A percentile compares a stretch with the other conserved stretches of the same genome.
phyloP scores from a whole-genome alignment of 2,329 filamentous ascomycete genomes.

The Sphaerulina populicola region DNA sequence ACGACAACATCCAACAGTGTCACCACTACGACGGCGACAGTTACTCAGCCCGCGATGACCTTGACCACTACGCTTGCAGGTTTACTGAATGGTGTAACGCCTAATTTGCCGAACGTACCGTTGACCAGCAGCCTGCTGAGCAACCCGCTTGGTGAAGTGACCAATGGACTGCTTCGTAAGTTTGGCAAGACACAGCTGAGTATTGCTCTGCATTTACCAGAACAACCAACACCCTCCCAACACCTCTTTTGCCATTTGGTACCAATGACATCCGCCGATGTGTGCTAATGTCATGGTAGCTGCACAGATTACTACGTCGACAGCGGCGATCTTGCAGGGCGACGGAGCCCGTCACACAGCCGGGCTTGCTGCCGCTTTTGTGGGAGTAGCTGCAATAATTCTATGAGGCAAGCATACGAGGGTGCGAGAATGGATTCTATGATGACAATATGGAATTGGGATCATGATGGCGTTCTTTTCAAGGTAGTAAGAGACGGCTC shows the following conservation, averaged over 20 bases:
- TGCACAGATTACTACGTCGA: not conserved
- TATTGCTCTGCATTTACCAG: not conserved
- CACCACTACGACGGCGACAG: slow-evolving; percentile 3
- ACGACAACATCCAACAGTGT: not conserved
- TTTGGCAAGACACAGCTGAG: not conserved
- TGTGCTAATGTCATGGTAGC: not conserved
- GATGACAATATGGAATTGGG: not conserved
- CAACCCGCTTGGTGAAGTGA: not conserved
- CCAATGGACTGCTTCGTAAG: slow-evolving; percentile 2
- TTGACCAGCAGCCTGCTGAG: not conserved
- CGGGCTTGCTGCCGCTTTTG: not conserved
- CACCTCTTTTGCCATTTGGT: not conserved
- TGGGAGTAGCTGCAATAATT: not conserved
- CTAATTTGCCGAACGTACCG: not conserved
- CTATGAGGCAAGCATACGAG: not conserved
- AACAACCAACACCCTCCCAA: not conserved
- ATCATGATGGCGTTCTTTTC: too few species aligned
- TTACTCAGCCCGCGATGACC: slow-evolving; percentile 2
- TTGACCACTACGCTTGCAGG: not conserved
- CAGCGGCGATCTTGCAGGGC: not conserved
- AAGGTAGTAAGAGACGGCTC: too few species aligned
- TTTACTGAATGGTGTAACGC: not conserved
- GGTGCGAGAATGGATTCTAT: not conserved
- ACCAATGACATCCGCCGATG: not conserved
- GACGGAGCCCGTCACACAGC: not conserved